These are phyloP conservation scores for Hansfordia pulvinata DNA, from an alignment of 2,329 filamentous ascomycete genomes.

Conservation along the genomic window DNA sequence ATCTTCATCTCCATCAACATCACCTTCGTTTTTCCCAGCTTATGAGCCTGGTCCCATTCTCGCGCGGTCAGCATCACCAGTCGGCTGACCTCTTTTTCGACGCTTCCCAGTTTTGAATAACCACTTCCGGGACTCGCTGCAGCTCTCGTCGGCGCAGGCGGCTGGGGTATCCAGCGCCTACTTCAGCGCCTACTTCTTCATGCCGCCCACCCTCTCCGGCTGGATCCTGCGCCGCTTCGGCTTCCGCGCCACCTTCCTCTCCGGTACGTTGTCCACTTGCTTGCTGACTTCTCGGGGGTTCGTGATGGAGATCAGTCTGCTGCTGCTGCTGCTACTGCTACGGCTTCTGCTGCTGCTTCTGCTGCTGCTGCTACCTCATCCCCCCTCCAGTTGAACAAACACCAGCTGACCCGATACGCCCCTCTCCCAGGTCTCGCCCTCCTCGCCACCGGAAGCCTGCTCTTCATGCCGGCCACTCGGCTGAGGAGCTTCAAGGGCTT, in stretches of 20 bases:
- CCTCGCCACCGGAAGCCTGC: constrained; percentile 40
- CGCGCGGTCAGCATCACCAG: too few species aligned
- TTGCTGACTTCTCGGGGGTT: too few species aligned
- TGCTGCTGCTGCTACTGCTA: too few species aligned
- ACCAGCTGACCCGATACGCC: constrained; percentile 26
- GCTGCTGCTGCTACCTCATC: too few species aligned
- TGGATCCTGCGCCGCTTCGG: constrained; percentile 50
- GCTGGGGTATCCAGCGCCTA: constrained; percentile 35
- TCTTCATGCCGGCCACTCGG: constrained; percentile 44
- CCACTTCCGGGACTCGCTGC: constrained; percentile 31
- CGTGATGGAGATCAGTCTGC: too few species aligned
- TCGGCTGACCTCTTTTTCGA: too few species aligned
- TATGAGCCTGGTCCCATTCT: too few species aligned
- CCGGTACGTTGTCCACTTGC: too few species aligned
- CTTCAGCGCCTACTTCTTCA: constrained; percentile 30
- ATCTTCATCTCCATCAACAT: too few species aligned
- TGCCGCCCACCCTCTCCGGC: constrained; percentile 21
- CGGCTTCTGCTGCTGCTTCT: too few species aligned
- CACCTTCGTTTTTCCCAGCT: too few species aligned
- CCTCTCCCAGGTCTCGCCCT: constrained; percentile 38
- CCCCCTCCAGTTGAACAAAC: constrained; percentile 12
- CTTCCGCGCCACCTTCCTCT: constrained; percentile 23
- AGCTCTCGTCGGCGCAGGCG: constrained; percentile 28
- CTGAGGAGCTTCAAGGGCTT: constrained; percentile 44
- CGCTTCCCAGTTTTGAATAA: constrained; percentile 27